Base-by-base conservation (phyloP, 1,284 basidiomycete genomes). In the Cutaneotrichosporon cavernicola region DNA sequence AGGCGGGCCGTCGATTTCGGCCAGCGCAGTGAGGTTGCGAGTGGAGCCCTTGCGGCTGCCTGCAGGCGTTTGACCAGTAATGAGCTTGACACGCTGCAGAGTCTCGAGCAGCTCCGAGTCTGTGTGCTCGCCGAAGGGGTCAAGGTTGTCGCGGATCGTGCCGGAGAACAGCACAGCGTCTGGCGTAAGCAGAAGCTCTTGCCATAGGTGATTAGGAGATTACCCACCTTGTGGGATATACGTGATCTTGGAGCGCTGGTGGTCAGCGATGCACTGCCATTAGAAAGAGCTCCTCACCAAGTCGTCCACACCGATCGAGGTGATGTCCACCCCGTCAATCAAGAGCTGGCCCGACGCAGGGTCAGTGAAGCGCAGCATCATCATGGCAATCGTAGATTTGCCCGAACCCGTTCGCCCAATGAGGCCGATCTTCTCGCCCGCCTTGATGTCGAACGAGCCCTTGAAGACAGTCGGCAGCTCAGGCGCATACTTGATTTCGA, bases 281-380 rank as follows among this genome's bases (percentile, higher is more conserved):
- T 2, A 31, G 8, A 2, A n/a, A 14, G 11, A 26, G 11, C 21
- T 13, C 34, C 51, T 53, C 16, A 53, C 51, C 38, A 97, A 76
- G 77, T 95, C 92, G 73, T 91, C 85, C 26, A 96, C 82, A 1
- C 93, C 93, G 67, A 98, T 94, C 6, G 82, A 87, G 0, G 89
- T 88, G 63, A 97, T 91, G 76, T 97, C 92, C 69, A 97, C 88
- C 0, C 92, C 92, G 70, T 95, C 92, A 50, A 97, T 87, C 60
- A 89, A 60, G 66, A 97, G 94, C 56, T 83, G 85, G 0, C 95
- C 95, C 11, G 82, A 81, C 1, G 85, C 83, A 0, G 93, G 92
- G 72, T 98, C 94, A 8, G 89, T 89, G 72, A 97, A 97, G 65
- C 94, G 87, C 68, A 98, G 79, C 30, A 97, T 82, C 66, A 88